phyloP scores from a whole-genome alignment of 306 rosid genomes.

The Nissolia schottii region DNA sequence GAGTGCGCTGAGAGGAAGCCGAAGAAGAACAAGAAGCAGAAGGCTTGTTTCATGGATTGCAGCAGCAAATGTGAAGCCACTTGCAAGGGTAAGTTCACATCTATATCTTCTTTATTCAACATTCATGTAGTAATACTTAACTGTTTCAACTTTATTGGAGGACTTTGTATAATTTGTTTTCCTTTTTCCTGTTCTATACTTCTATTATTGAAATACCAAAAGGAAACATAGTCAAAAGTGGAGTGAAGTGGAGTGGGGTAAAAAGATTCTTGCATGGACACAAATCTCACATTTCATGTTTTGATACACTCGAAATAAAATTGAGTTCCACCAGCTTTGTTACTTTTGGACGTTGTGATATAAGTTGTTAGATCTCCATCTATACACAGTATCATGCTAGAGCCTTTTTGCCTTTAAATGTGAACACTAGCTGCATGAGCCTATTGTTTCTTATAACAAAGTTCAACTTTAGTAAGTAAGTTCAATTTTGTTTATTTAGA shows the following conservation, averaged over 20 bases:
- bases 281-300: neutral
- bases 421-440: too few relatives aligned
- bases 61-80: conserved; percentile 77
- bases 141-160: neutral
- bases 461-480: neutral
- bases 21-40: conserved; percentile 62
- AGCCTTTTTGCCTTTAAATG: too few relatives aligned
- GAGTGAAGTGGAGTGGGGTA: too few relatives aligned
- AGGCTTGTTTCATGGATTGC: conserved; percentile 66
- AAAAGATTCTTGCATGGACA: too few relatives aligned
- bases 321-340: too few relatives aligned
- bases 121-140: neutral
- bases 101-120: neutral
- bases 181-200: too few relatives aligned
- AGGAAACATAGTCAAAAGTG: neutral
- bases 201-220: neutral
- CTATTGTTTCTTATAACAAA: too few relatives aligned
- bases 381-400: too few relatives aligned
- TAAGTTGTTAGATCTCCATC: too few relatives aligned
- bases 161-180: neutral
- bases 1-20: conserved; percentile 62
- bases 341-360: too few relatives aligned
- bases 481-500: too few relatives aligned
- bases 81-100: conserved; percentile 61
- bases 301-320: neutral